Conservation (phyloP, 768 basidiomycete species). For the Gyrodon lividus region DNA sequence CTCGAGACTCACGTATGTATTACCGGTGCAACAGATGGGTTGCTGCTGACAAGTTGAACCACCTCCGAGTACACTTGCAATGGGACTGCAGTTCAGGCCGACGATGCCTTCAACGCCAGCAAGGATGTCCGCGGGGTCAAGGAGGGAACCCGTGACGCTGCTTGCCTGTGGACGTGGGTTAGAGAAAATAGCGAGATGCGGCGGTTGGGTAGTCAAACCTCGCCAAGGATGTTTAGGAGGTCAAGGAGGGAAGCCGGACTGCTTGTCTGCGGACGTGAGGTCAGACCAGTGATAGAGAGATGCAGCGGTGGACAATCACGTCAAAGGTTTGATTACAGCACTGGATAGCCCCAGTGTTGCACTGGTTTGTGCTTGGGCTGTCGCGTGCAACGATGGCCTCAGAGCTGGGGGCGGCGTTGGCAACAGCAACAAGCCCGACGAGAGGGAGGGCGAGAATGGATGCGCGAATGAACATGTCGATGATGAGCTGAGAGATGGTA, state of each 20-base stretch:
- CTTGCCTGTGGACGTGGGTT: too few relatives aligned
- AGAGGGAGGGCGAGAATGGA: slow-evolving; percentile 11
- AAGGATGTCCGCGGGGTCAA: background rate
- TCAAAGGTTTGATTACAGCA: slow-evolving; percentile 6
- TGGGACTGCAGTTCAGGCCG: slow-evolving; percentile 3
- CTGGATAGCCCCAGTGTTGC: slow-evolving; percentile 6
- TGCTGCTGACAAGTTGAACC: background rate
- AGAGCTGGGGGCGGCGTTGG: background rate
- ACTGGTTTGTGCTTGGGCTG: background rate
- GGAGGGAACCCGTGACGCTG: background rate
- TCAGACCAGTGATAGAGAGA: too few relatives aligned
- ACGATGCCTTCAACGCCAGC: background rate
- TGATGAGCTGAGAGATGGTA: background rate
- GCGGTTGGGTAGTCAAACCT: too few relatives aligned
- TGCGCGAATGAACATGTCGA: slow-evolving; percentile 12
- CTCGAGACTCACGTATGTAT: background rate
- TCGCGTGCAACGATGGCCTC: background rate
- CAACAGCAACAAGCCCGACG: slow-evolving; percentile 7
- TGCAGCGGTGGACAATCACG: slow-evolving; percentile 1
- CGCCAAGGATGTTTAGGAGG: background rate
- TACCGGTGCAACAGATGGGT: slow-evolving; percentile 10
- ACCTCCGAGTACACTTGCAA: slow-evolving; percentile 4
- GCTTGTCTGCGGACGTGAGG: too few relatives aligned
- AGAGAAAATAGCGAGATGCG: too few relatives aligned
- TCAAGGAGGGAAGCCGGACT: background rate